Base-by-base conservation (phyloP, 179 eudicot species). In the Silene coronaria region DNA sequence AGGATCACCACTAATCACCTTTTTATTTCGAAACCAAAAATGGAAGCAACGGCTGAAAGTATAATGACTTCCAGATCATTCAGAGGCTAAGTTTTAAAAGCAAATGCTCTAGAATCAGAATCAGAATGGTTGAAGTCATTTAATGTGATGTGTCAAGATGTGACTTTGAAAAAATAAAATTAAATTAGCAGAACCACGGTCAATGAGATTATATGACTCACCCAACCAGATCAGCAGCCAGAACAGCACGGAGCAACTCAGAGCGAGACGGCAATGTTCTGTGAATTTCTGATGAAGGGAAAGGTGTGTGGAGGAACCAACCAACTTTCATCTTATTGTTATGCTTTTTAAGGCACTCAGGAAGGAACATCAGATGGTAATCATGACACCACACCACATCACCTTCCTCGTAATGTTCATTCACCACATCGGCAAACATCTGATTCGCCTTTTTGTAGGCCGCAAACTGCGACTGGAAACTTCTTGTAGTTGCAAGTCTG, bases 301-400 rank as follows among this genome's bases (percentile, higher is more conserved):
- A 95, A 22, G 97, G 99, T 16, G 99, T 95, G 71, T 95, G 99
- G 42, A 95, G 91, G 85, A 95, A 95, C 97, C 97, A 95, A 5
- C 99, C 99, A 76, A 95, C 99, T 86, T 96, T 96, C 92, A 96
- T 96, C 27, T 85, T 80, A 77, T 75, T 85, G 74, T 96, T 90
- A 73, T 86, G 79, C 27, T 80, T 88, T 82, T 96, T 96, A 19
- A 96, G 85, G 79, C 88, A 96, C 79, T 96, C 86, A 0, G 99
- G 99, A 38, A 96, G 95, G 76, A 92, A 96, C 99, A 96, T 96
- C 66, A 96, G 94, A 80, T 96, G 99, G 82, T 96, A 96, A 80
- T 96, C 99, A 80, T 96, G 99, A 75, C 99, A 96, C 99, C 99
- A 96, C 67, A 96, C 96, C 48, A 96, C 90, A 78, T 96, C 99